phyloP scores from a whole-genome alignment of 2,329 filamentous ascomycete genomes.

The Monilinia fructicola region DNA sequence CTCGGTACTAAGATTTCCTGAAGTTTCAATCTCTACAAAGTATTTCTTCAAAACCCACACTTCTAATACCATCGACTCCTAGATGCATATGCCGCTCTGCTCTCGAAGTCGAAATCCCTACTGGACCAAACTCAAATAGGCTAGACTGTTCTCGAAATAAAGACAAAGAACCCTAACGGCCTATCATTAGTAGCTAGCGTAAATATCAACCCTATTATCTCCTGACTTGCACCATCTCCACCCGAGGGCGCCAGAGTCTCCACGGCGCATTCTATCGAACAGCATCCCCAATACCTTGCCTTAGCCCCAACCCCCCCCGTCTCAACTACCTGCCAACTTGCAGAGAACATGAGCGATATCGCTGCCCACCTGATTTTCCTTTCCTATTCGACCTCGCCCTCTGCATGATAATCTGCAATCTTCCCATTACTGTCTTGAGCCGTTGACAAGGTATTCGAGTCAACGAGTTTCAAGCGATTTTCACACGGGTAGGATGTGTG shows the following conservation, averaged over 20 bases:
- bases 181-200: background rate
- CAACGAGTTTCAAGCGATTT: background rate
- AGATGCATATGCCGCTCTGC: too few species aligned
- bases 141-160: background rate
- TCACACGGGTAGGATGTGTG: background rate
- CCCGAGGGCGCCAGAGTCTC: background rate
- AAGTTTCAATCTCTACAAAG: too few species aligned
- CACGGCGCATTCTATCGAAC: background rate
- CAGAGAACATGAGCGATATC: background rate
- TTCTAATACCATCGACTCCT: background rate
- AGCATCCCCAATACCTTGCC: background rate
- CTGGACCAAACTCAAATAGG: background rate
- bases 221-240: background rate
- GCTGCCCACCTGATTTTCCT: background rate
- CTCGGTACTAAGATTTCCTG: too few species aligned
- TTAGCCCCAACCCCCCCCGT: background rate
- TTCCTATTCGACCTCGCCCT: background rate
- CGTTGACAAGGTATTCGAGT: background rate
- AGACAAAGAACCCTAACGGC: background rate
- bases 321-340: too few species aligned
- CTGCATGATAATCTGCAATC: background rate
- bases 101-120: background rate
- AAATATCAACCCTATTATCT: background rate
- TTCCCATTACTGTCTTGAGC: background rate
- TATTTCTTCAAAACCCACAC: background rate